Percentiles rank a stretch among this genome's conserved stretches.
Conservation (phyloP, 306 rosid genomes). For the Ochetophila trinervis region DNA sequence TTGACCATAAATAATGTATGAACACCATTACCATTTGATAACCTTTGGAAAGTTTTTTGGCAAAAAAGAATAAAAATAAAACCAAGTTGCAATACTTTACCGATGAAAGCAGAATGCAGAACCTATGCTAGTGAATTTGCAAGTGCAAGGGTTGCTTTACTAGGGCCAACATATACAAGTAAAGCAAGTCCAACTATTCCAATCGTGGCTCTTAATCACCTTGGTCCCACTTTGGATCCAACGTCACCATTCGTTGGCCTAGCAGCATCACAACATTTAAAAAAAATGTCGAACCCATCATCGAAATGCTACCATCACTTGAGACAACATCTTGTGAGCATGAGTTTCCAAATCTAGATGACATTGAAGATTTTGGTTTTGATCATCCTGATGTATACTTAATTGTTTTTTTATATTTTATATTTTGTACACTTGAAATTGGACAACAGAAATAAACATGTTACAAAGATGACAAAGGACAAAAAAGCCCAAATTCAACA, state of each 20-base stretch:
- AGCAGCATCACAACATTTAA: background rate
- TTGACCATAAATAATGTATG: conserved; percentile 53
- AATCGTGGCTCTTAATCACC: background rate
- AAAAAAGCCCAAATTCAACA: too few species aligned
- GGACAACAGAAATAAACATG: too few species aligned
- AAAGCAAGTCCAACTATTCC: background rate
- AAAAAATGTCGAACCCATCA: conserved; percentile 39
- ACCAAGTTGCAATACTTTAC: conserved; percentile 73
- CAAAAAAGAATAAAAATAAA: conserved; percentile 43
- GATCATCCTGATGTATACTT: conserved; percentile 18
- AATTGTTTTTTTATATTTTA: too few species aligned
- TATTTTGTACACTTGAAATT: too few species aligned
- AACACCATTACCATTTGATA: conserved; percentile 73
- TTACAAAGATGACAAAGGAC: too few species aligned
- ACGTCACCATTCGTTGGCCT: background rate
- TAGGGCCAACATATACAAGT: conserved; percentile 19
- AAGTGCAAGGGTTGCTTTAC: conserved; percentile 42
- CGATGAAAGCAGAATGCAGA: conserved; percentile 51
- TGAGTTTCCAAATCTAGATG: background rate
- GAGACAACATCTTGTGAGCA: conserved; percentile 25
- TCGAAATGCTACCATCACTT: conserved; percentile 53
- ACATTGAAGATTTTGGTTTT: conserved; percentile 33
- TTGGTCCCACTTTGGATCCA: background rate
- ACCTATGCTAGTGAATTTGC: conserved; percentile 50
- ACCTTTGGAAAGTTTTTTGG: conserved; percentile 82